Conservation (phyloP, 805 yeast genomes). For the Schizosaccharomyces pombe region ASM294v3 CU329670.1:1869501-1870000, state of each 20-base stretch:
- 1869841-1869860: conserved; percentile 20
- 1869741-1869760: conserved; percentile 10
- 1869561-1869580: conserved; percentile 90
- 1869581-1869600: conserved; percentile 90
- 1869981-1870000: conserved; percentile 54
- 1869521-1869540: conserved; percentile 67
- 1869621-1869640: conserved; percentile 69
- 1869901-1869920: conserved; percentile 81
- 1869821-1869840: conserved; percentile 14
- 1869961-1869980: conserved; percentile 66
- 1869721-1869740: not conserved
- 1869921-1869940: conserved; percentile 89
- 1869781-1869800: conserved; percentile 67
- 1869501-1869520: conserved; percentile 78
- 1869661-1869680: conserved; percentile 77
- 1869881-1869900: conserved; percentile 62
- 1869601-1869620: conserved; percentile 82
- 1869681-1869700: conserved; percentile 77
- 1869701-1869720: conserved; percentile 28
- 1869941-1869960: conserved; percentile 62
- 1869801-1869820: conserved; percentile 34
- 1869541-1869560: conserved; percentile 85
- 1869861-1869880: conserved; percentile 43
- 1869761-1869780: conserved; percentile 25
- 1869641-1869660: conserved; percentile 81